Evolutionary conservation across 306 rosid genomes (phyloP).

Genomic region (Pachyrhizus erosus): DNA sequence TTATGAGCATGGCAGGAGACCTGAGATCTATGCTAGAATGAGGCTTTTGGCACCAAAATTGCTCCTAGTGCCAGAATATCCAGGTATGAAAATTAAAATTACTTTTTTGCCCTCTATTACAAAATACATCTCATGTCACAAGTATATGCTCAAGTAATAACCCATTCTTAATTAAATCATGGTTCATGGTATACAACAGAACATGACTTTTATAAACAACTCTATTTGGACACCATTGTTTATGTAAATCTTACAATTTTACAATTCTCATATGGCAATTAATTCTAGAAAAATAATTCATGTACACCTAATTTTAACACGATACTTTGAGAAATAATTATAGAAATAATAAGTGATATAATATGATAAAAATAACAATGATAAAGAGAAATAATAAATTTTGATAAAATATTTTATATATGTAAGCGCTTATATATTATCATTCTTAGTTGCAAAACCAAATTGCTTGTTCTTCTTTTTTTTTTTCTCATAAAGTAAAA

Average conservation of each 20-base stretch:
- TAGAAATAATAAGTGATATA: too few relatives aligned
- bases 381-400: too few relatives aligned
- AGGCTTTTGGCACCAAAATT: conserved; percentile 93
- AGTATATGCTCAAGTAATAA: conserved; percentile 13
- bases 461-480: too few relatives aligned
- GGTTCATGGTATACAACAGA: not conserved
- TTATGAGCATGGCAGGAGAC: conserved; percentile 87
- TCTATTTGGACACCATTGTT: not conserved
- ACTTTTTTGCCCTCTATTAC: conserved; percentile 39
- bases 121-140: conserved; percentile 49
- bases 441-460: too few relatives aligned
- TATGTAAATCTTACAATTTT: not conserved
- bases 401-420: too few relatives aligned
- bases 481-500: too few relatives aligned
- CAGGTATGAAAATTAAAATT: conserved; percentile 54
- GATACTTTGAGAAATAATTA: too few relatives aligned
- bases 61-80: conserved; percentile 88
- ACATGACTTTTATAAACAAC: not conserved
- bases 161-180: not conserved
- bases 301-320: too few relatives aligned
- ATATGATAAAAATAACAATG: too few relatives aligned
- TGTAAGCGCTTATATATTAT: too few relatives aligned
- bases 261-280: not conserved
- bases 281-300: too few relatives aligned
- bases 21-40: conserved; percentile 91